Base-by-base conservation (phyloP, 768 basidiomycete species). In the Leccinum subtestaceum region DNA sequence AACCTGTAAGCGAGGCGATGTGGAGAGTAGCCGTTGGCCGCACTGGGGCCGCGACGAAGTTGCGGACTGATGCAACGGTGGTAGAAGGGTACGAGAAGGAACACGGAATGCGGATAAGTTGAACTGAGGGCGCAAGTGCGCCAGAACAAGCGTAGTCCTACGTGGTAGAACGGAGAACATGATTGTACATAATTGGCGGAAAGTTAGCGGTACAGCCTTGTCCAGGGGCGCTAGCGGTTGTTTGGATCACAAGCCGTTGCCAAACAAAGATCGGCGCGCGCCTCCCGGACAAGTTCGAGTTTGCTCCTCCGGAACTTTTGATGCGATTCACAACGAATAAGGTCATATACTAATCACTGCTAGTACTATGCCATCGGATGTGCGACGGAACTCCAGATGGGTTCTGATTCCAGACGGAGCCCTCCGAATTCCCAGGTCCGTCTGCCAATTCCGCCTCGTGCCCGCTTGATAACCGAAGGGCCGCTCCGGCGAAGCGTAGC, bases 21-120 rank as follows among this genome's bases (percentile, higher is more conserved):
- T 47, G 7, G 72, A 67, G 40, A 73, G 64, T 29, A 57, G 61
- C 3, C 65, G 65, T 36, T 55, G 60, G 47, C 25, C 25, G 17
- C 19, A 12, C 31, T 31, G 59, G 50, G 46, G 59, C 10, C 52
- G 53, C 10, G 46, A 29, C 1, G 38, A 23, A 23, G 56, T 49
- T 38, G 57, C 46, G 31, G 53, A 50, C 17, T 27, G 32, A 36
- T 52, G 57, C 47, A 49, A 52, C 6, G 49, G 52, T 23, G 32
- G 56, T 17, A 58, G 27, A 31, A 23, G 12, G 29, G 27, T 23
- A 8, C 38, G 4, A 45, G 58, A 32, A 13, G 53, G 19, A 7
- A 15, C 2, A n/a, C 27, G 27, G 29, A 25, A 21, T 11, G 10
- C 5, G 5, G 38, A 53, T 2, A 29, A 48, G 40, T 36, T 7